Evolutionary conservation across 164 flowering plant species (phyloP), one percentile per base, ranked within the genome.

Genomic region (Akebia trifoliata): DNA sequence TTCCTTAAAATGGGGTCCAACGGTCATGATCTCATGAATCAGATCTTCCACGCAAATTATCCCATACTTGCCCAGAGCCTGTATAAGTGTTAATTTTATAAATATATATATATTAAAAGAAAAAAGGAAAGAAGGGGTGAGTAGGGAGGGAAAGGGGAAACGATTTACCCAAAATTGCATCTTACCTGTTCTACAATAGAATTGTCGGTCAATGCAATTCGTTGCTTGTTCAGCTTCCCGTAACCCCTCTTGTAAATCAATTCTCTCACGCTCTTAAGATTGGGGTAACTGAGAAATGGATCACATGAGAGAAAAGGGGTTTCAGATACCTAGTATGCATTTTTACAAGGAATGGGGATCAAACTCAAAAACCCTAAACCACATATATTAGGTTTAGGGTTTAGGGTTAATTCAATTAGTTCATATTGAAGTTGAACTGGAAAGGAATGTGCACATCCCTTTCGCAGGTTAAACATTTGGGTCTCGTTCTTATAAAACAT

Each of bases 1-100:
- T 61, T 83, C 80, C 71, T 66, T 81, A 54, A 83, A 84, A 54
- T 84, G 90, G 31, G 86, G 86, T 18, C 90, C 90, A 39, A 84
- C 83, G 9, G 83, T 75, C 77, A 80, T 61, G 62, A 84, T 84
- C 64, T 81, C 87, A 25, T 81, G 87, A 59, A 84, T 70, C n/a
- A 84, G 75, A 64, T 84, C 90, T 63, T 84, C 87, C 2, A 67
- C 39, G 54, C 83, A 79, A 52, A 84, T 75, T 6, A 81, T 78
- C 1, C 81, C 85, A 42, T 51, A 51, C 67, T 84, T 78, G 8
- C 87, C 90, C 52, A 84, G 54, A 9, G 71, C 86, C 85, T 81
- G 58, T 15, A 21, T 24, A 35, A 8, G 15, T 10, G 37, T 15
- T 8, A 18, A 35, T 4, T 20, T 26, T n/a, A 12, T 17, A 36